These are phyloP conservation scores for Penicillium tannophilum DNA, from an alignment of 495 filamentous ascomycete genomes.

Conservation along the genomic window DNA sequence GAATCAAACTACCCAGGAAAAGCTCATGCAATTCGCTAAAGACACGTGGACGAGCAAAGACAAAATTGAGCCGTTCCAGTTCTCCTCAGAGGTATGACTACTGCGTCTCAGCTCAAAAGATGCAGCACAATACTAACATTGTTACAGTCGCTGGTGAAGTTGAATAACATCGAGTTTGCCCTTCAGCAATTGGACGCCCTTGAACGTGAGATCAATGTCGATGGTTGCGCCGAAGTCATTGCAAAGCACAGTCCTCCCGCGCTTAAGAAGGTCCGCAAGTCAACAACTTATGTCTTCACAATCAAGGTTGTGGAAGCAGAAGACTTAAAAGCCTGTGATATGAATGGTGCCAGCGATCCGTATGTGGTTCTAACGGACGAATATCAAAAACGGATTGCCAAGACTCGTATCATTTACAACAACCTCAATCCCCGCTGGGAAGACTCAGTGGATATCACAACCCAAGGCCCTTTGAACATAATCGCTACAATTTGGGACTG, in stretches of 20 bases:
- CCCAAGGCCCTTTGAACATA: slow-evolving; percentile 85
- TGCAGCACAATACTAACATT: slow-evolving; percentile 15
- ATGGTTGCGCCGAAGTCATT: slow-evolving; percentile 84
- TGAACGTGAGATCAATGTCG: slow-evolving; percentile 88
- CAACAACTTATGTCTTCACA: slow-evolving; percentile 91
- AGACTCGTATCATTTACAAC: slow-evolving; percentile 88
- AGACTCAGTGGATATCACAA: slow-evolving; percentile 94
- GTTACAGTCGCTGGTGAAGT: slow-evolving; percentile 85
- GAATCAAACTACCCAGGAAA: slow-evolving; percentile 83
- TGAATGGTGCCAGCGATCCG: slow-evolving; percentile 91
- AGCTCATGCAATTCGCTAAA: slow-evolving; percentile 87
- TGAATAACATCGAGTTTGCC: slow-evolving; percentile 97
- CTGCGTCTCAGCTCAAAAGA: neutral
- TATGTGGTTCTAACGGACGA: slow-evolving; percentile 98
- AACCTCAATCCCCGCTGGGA: slow-evolving; percentile 98
- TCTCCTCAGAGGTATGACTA: slow-evolving; percentile 79
- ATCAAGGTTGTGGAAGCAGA: slow-evolving; percentile 99
- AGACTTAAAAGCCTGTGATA: slow-evolving; percentile 95
- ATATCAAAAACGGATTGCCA: slow-evolving; percentile 95
- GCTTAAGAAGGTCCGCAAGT: slow-evolving; percentile 57
- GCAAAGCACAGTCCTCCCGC: slow-evolving; percentile 62
- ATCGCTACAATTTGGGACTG: slow-evolving; percentile 99
- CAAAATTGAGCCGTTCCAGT: slow-evolving; percentile 96
- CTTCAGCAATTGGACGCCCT: slow-evolving; percentile 87
- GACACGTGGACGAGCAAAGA: slow-evolving; percentile 94